Percentiles rank a stretch among this genome's conserved stretches.
phyloP scores from a whole-genome alignment of 371 early-diverging fungal genomes.

The Rhizopus delemar region DNA sequence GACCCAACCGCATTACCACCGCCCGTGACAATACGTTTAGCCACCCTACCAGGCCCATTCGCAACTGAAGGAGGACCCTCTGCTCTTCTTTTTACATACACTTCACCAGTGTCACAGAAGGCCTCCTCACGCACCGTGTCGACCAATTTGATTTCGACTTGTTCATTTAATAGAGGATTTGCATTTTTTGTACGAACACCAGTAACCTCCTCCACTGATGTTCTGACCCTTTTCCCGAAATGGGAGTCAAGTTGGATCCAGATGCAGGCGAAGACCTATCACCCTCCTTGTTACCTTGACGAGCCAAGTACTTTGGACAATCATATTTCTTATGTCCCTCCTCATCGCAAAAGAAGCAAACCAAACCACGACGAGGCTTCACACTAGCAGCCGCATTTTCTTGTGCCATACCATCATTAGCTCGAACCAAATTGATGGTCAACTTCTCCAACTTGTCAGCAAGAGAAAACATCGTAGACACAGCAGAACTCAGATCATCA shows the following conservation, averaged over 20 bases:
- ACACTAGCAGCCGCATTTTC: no score
- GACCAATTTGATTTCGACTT: not conserved
- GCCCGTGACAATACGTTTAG: no score
- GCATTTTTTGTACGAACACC: not conserved
- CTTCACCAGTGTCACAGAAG: not conserved
- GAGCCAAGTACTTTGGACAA: not conserved
- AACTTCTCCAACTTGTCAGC: slow-evolving; percentile 10
- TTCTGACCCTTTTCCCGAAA: slow-evolving; percentile 15
- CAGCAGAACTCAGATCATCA: not conserved
- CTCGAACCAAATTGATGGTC: slow-evolving; percentile 13
- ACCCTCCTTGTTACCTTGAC: not conserved
- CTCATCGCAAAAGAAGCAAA: slow-evolving; percentile 4
- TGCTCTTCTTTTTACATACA: slow-evolving; percentile 1
- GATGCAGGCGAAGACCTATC: not conserved
- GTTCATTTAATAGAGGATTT: slow-evolving; percentile 5
- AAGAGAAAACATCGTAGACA: slow-evolving; percentile 2
- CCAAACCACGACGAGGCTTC: not conserved
- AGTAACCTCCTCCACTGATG: not conserved
- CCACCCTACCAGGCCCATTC: not conserved
- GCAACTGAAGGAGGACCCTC: not conserved
- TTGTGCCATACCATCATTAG: not conserved
- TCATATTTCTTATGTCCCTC: not conserved
- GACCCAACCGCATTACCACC: no score
- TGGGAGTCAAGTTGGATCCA: not conserved
- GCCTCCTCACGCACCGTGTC: not conserved